Evolutionary conservation across 2,329 filamentous ascomycete species (phyloP).

Genomic region (Colletotrichum tropicale): DNA sequence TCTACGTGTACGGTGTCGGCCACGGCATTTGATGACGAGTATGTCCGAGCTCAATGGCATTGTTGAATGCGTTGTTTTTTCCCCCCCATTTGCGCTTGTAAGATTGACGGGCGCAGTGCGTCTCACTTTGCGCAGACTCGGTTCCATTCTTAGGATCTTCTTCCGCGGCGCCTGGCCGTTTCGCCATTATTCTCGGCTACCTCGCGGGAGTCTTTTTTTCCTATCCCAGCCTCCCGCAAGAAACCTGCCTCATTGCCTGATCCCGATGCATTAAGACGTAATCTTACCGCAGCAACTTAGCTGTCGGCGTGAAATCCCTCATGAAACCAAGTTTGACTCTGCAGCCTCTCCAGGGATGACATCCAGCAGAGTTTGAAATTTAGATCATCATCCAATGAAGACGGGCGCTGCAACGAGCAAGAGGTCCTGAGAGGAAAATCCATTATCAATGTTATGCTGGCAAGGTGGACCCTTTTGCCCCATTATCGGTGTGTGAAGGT

Average conservation of each 20-base stretch:
- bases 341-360: slow-evolving; percentile 16
- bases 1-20: not conserved
- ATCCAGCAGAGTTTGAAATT: slow-evolving; percentile 2
- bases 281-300: slow-evolving; percentile 6
- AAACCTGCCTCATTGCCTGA: not conserved
- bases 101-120: not conserved
- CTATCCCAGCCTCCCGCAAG: not conserved
- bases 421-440: not conserved
- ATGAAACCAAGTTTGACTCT: slow-evolving; percentile 17
- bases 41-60: not conserved
- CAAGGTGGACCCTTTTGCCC: slow-evolving; percentile 3
- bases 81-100: not conserved
- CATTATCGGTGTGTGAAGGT: slow-evolving; percentile 6
- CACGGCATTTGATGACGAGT: not conserved
- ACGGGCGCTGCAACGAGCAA: not conserved
- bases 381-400: slow-evolving; percentile 14
- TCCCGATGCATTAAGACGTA: slow-evolving; percentile 20
- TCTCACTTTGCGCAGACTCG: not conserved
- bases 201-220: not conserved
- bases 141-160: not conserved
- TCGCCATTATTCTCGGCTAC: slow-evolving; percentile 18
- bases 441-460: slow-evolving; percentile 20
- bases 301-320: slow-evolving; percentile 15
- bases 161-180: not conserved
- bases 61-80: not conserved